Evolutionary conservation across 805 yeast species (phyloP).

Genomic region (Sugiyamaella americana): DNA sequence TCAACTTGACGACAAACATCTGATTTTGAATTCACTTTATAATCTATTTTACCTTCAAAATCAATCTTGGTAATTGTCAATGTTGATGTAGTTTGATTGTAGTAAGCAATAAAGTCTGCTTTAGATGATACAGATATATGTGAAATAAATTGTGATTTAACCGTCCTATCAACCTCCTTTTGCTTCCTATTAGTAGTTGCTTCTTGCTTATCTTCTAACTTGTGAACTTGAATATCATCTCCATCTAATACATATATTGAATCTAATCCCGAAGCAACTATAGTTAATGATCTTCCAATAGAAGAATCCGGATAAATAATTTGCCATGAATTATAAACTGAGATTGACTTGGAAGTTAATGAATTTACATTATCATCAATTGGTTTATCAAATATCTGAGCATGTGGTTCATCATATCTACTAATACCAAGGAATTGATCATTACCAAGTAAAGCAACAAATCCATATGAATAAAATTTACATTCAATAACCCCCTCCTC

Average conservation of each 20-base stretch:
- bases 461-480: slow-evolving; percentile 38
- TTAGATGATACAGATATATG: slow-evolving; percentile 47
- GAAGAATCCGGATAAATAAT: slow-evolving; percentile 4
- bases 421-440: slow-evolving; percentile 39
- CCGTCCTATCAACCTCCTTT: neutral
- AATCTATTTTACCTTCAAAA: slow-evolving; percentile 43
- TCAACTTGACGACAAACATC: slow-evolving; percentile 42
- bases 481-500: slow-evolving; percentile 32
- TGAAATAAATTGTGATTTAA: neutral
- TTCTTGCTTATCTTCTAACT: neutral
- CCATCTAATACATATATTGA: neutral
- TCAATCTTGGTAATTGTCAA: slow-evolving; percentile 47
- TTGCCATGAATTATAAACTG: slow-evolving; percentile 10
- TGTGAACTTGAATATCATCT: neutral
- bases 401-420: slow-evolving; percentile 36
- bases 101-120: slow-evolving; percentile 49
- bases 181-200: neutral
- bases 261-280: neutral
- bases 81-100: slow-evolving; percentile 34
- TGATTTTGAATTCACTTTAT: slow-evolving; percentile 32
- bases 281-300: slow-evolving; percentile 2
- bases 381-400: slow-evolving; percentile 8
- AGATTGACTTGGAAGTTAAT: slow-evolving; percentile 22
- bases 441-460: slow-evolving; percentile 40
- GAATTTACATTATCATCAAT: slow-evolving; percentile 20